Base-by-base conservation (phyloP, 2,329 filamentous ascomycete genomes). In the Fusarium verrucosum region DNA sequence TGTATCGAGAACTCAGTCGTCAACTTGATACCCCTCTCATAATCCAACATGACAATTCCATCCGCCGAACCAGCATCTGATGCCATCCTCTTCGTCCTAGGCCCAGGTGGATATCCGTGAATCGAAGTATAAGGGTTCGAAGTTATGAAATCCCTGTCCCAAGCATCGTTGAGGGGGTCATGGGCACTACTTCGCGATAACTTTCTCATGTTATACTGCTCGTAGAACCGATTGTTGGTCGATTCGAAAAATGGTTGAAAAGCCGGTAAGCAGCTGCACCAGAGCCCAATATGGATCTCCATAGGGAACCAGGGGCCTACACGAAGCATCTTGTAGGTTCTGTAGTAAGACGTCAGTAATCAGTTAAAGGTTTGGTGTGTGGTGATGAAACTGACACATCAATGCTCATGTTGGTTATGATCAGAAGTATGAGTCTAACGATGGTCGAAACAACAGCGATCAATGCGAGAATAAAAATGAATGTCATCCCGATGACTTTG, bases 241-340 rank as follows among this genome's bases (percentile, higher is more conserved):
- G 50, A 14, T 38, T 78, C 75, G 8, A 78, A 55, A 16, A 80
- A 53, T 4, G 78, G 77, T 35, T 80, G 78, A 11, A 80, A 61
- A 3, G 78, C 72, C 5, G 78, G 77, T 35, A 80, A 77, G 58
- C 78, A 81, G 13, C 73, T 72, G 41, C 77, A 77, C 78, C 79
- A 81, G 26, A 81, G 69, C n/a, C 78, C 79, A 38, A 78, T 69
- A 56, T 81, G 78, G 38, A 74, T 72, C 61, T 81, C 79, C 7
- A 80, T 66, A 46, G 78, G 74, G 9, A 77, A 80, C 78, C 77
- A 81, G 10, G 75, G 65, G 26, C 70, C 73, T n/a, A 75, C 70
- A 7, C 63, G 73, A 14, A 73, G 64, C 69, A 80, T 78, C 17
- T 75, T 73, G 59, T 74, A 77, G 4, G 78, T 80, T 25, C 76